A percentile compares a stretch with the other conserved stretches of the same genome.
These are phyloP conservation scores for Austroboletus novae-zelandiae DNA, from an alignment of 1,284 basidiomycete genomes.

Conservation along the genomic window DNA sequence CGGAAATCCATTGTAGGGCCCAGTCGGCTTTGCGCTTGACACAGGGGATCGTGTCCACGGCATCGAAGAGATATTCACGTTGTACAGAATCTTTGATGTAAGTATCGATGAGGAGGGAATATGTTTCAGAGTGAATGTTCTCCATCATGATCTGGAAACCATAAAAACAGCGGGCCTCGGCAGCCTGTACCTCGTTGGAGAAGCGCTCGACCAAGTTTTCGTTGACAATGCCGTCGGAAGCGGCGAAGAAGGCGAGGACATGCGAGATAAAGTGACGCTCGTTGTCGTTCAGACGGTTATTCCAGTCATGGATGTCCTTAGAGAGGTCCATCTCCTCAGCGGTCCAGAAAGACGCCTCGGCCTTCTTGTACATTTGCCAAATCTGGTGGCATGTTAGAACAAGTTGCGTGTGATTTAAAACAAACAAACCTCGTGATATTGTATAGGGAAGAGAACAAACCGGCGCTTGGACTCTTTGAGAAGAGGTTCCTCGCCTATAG, in stretches of 20 bases:
- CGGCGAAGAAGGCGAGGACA: constrained; percentile 95
- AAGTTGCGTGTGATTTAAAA: background rate
- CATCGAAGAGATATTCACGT: constrained; percentile 89
- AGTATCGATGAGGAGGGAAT: constrained; percentile 97
- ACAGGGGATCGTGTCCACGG: constrained; percentile 92
- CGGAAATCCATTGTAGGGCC: constrained; percentile 93
- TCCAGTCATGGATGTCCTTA: constrained; percentile 92
- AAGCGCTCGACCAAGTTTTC: constrained; percentile 97
- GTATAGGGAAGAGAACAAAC: constrained; percentile 93
- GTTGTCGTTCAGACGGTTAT: constrained; percentile 87
- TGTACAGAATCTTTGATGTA: constrained; percentile 91
- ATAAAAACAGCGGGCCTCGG: constrained; percentile 97
- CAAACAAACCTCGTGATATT: constrained; percentile 78
- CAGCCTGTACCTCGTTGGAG: constrained; percentile 90
- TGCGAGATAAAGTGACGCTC: constrained; percentile 97
- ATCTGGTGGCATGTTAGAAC: constrained; percentile 52
- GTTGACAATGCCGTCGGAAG: constrained; percentile 97
- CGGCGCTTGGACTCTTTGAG: constrained; percentile 78
- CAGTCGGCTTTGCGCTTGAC: constrained; percentile 92
- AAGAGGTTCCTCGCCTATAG: constrained; percentile 73
- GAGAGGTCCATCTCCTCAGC: constrained; percentile 98
- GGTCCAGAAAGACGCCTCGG: constrained; percentile 94
- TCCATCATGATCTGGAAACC: constrained; percentile 99
- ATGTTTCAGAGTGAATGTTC: constrained; percentile 95
- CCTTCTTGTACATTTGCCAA: constrained; percentile 97